Evolutionary conservation across 169 alveolate species (phyloP).

Genomic region (Plasmodium relictum): DNA sequence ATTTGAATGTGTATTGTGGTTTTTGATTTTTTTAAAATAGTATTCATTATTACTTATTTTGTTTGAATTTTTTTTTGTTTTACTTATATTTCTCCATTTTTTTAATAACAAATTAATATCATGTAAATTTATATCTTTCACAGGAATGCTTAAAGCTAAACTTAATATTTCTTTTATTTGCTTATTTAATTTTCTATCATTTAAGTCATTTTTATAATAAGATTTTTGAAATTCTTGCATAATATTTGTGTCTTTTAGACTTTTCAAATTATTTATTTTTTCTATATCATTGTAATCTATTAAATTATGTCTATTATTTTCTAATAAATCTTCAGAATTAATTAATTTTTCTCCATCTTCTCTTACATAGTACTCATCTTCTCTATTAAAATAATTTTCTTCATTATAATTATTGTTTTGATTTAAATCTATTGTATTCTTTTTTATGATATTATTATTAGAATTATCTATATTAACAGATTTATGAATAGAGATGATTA

Average conservation of each 20-base stretch:
- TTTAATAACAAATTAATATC: slow-evolving; percentile 50
- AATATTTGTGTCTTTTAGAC: slow-evolving; percentile 3
- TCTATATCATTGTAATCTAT: slow-evolving; percentile 14
- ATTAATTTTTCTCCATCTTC: neutral
- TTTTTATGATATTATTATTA: neutral
- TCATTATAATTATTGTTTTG: neutral
- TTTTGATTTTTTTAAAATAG: slow-evolving; percentile 14
- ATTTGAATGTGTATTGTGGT: neutral
- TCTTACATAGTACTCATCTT: neutral
- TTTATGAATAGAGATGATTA: neutral
- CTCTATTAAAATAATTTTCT: slow-evolving; percentile 7
- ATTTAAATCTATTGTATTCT: neutral
- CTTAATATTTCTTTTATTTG: slow-evolving; percentile 42
- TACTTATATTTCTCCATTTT: slow-evolving; percentile 51
- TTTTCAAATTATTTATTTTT: slow-evolving; percentile 38
- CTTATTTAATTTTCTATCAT: neutral
- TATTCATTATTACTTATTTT: slow-evolving; percentile 21
- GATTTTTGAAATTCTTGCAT: slow-evolving; percentile 23
- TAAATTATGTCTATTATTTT: slow-evolving; percentile 11
- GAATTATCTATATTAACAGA: neutral
- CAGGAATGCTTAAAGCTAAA: slow-evolving; percentile 43
- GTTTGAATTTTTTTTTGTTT: slow-evolving; percentile 8
- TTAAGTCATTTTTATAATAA: slow-evolving; percentile 4
- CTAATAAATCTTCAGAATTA: slow-evolving; percentile 16
- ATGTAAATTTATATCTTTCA: slow-evolving; percentile 43